phyloP scores from a whole-genome alignment of 139 green algal genomes.

The Mychonastes homosphaera region DNA sequence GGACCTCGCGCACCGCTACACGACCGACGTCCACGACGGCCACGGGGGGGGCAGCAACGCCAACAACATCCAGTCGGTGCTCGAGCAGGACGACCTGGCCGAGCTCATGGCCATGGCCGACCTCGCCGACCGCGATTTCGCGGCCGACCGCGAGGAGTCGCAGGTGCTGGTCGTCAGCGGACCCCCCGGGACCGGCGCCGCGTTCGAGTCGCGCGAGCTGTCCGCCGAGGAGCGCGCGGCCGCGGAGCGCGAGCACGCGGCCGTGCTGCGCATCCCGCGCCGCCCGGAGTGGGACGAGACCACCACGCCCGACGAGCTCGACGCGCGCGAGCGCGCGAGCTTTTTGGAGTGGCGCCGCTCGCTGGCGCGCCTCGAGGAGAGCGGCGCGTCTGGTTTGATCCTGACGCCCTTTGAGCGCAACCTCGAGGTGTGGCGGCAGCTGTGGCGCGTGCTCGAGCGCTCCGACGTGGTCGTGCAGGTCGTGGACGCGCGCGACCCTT shows the following conservation, averaged over 20 bases:
- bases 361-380: constrained; percentile 68
- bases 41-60: no score
- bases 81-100: constrained; percentile 83
- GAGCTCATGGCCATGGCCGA: constrained; percentile 89
- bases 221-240: constrained; percentile 22
- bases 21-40: constrained; percentile 38
- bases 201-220: constrained; percentile 19
- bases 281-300: constrained; percentile 64
- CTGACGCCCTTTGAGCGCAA: constrained; percentile 99
- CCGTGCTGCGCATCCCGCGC: constrained; percentile 51
- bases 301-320: constrained; percentile 70
- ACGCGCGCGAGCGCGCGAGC: constrained; percentile 44
- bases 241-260: constrained; percentile 35
- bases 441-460: constrained; percentile 95
- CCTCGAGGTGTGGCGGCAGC: constrained; percentile 96
- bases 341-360: constrained; percentile 88
- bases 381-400: constrained; percentile 59
- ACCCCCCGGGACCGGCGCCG: constrained; percentile 17
- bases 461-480: constrained; percentile 91
- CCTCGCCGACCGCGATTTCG: constrained; percentile 78
- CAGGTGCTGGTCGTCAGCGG: constrained; percentile 51
- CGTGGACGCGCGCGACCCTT: constrained; percentile 85
- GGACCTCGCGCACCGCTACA: constrained; percentile 36
- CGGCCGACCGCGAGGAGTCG: constrained; percentile 53
- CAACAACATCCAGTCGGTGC: constrained; percentile 62